Base-by-base conservation (phyloP, 129 eudicot genomes). In the Dittrichia graveolens region DNA sequence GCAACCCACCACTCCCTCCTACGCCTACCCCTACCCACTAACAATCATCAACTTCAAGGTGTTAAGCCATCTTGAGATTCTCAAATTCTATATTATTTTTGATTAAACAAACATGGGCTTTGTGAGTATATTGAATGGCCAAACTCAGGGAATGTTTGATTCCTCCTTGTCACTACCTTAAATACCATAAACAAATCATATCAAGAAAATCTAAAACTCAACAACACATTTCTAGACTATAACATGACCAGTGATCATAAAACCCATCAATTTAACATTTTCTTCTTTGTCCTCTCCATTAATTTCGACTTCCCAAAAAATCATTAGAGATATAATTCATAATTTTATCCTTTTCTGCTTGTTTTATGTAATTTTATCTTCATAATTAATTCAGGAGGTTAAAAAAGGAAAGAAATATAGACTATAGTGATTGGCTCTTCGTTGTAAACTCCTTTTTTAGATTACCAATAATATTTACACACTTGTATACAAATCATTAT, bases 91-190 rank as follows among this genome's bases (percentile, higher is more conserved):
- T 75, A 61, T 68, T 24, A 60, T 61, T 65, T 67, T 60, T 67
- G 24, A 49, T 42, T 61, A 71, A 77, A 59, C 76, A 69, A 78
- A 48, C 54, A 38, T 72, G 9, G 66, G 40, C 41, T 84, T 86
- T 88, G 90, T 82, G 85, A 84, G 77, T 86, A 84, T 86, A 72
- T 72, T 81, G 92, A 75, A 84, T 86, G 95, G 88, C 92, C 84
- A 76, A 86, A 73, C 88, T 76, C 84, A 84, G 85, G 81, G 97
- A 91, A 91, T 91, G 96, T 88, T 83, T 80, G 97, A 83, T 88
- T 91, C 96, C 88, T 78, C 73, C 65, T 72, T 85, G 83, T 74
- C 80, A 81, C 56, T 10, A 48, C 67, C 75, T 61, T 60, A 78
- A 63, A 59, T 38, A 47, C 56, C 78, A 67, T 14, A 7, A 69